A percentile compares a stretch with the other conserved stretches of the same genome.
phyloP scores from a whole-genome alignment of 2,329 filamentous ascomycete species.

The Nemania serpens region DNA sequence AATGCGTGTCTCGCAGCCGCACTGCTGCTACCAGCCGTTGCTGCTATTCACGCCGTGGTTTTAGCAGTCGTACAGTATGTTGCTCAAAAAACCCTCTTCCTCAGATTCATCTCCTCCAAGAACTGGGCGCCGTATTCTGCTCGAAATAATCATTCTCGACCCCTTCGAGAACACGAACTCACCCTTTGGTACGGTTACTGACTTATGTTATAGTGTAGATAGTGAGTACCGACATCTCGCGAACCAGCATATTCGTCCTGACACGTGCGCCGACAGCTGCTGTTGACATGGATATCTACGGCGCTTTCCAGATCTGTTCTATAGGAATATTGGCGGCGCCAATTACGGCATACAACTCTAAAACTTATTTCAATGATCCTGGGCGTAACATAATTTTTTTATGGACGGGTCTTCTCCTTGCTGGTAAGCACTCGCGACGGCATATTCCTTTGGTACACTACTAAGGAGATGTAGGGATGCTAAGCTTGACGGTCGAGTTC shows the following conservation, averaged over 20 bases:
- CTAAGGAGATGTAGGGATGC: conserved; percentile 48
- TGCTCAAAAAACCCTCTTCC: not conserved
- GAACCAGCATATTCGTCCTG: conserved; percentile 10
- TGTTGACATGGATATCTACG: conserved; percentile 71
- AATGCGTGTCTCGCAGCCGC: conserved; percentile 67
- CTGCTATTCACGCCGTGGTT: conserved; percentile 66
- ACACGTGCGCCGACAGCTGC: conserved; percentile 49
- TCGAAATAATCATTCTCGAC: not conserved
- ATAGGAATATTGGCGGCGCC: conserved; percentile 69
- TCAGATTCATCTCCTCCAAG: not conserved
- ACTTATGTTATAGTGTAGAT: conserved; percentile 42
- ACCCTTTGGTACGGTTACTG: not conserved
- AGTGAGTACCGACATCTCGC: conserved; percentile 48
- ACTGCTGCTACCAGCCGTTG: conserved; percentile 65
- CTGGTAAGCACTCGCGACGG: conserved; percentile 49
- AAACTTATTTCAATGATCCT: conserved; percentile 66
- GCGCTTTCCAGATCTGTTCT: conserved; percentile 69
- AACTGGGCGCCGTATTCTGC: not conserved
- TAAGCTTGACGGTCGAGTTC: conserved; percentile 68
- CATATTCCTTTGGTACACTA: not conserved
- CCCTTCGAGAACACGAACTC: not conserved
- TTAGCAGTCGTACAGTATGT: conserved; percentile 58
- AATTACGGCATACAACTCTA: conserved; percentile 63
- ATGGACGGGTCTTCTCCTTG: conserved; percentile 65
- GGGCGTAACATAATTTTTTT: conserved; percentile 69